phyloP scores from a whole-genome alignment of 345 rosid genomes.

The Euclidium syriacum region DNA sequence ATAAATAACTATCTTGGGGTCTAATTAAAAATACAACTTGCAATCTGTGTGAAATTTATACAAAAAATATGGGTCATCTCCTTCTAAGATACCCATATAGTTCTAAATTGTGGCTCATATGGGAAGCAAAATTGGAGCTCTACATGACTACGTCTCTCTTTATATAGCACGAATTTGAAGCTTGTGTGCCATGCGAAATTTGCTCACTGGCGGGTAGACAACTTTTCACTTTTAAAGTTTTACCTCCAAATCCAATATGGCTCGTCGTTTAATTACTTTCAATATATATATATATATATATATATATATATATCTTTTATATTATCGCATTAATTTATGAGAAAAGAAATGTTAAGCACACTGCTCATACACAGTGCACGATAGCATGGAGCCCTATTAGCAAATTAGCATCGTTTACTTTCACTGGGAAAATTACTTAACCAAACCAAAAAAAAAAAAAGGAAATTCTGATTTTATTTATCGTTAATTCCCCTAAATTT shows the following conservation, averaged over 20 bases:
- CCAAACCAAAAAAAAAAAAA: background rate
- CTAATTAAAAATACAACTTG: too few species aligned
- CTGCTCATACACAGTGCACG: constrained; percentile 26
- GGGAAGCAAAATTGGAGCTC: too few species aligned
- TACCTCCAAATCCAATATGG: constrained; percentile 16
- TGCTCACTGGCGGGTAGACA: constrained; percentile 19
- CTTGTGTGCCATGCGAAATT: background rate
- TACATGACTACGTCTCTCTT: too few species aligned
- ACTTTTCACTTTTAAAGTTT: constrained; percentile 12
- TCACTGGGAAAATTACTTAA: constrained; percentile 24
- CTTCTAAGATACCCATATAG: too few species aligned
- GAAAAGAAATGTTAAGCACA: constrained; percentile 1
- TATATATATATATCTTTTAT: background rate
- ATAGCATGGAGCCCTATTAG: constrained; percentile 24
- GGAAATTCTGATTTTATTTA: constrained; percentile 3
- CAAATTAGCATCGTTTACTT: constrained; percentile 33
- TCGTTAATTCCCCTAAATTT: constrained; percentile 29
- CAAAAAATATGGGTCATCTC: too few species aligned
- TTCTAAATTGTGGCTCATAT: too few species aligned
- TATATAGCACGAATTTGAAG: too few species aligned
- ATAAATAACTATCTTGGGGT: too few species aligned
- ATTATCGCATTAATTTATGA: background rate
- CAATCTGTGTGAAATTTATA: too few species aligned
- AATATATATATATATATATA: too few species aligned
- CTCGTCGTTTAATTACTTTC: background rate